Conservation (phyloP, 2,329 filamentous ascomycete genomes). For the Paracoccidioides lutzii region DNA sequence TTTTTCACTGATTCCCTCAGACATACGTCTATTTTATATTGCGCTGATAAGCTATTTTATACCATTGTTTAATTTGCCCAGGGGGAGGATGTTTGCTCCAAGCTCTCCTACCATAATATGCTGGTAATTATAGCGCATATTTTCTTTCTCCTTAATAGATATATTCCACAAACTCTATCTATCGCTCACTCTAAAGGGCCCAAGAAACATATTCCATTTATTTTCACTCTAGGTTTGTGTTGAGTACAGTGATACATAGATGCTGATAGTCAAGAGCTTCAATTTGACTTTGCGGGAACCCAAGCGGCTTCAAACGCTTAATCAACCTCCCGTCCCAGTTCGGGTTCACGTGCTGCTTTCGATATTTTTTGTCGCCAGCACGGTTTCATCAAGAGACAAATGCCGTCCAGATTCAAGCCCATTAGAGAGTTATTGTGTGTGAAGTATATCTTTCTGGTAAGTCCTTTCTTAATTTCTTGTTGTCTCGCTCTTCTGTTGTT, state of each 20-base stretch:
- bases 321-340: too few relatives aligned
- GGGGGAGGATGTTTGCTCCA: too few relatives aligned
- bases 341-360: too few relatives aligned
- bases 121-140: not conserved
- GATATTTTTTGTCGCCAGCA: too few relatives aligned
- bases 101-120: not conserved
- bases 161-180: too few relatives aligned
- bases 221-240: too few relatives aligned
- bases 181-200: too few relatives aligned
- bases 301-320: too few relatives aligned
- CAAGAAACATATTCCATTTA: too few relatives aligned
- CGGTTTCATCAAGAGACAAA: not conserved
- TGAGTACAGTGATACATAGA: too few relatives aligned
- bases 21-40: not conserved
- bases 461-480: not conserved
- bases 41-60: not conserved
- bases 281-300: too few relatives aligned
- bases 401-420: not conserved
- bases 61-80: not conserved
- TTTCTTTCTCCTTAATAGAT: not conserved
- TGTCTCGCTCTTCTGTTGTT: not conserved
- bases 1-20: not conserved
- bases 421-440: not conserved
- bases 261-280: too few relatives aligned
- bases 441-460: not conserved